Evolutionary conservation across 2,329 filamentous ascomycete genomes (phyloP), one percentile per base, ranked within the genome.

Genomic region (Neopestalotiopsis sp.): DNA sequence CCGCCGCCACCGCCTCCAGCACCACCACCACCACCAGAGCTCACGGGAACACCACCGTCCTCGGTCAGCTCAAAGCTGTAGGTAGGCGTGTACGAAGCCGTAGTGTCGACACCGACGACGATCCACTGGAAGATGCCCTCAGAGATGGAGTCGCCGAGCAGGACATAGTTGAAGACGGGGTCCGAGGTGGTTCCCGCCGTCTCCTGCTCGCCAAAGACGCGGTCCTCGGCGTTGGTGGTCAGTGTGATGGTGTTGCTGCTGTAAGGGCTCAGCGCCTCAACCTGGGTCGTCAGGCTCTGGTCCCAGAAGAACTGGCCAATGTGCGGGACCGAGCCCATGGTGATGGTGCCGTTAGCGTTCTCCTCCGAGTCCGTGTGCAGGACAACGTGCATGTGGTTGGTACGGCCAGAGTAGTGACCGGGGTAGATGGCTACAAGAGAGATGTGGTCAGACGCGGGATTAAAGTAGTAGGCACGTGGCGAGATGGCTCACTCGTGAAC

Each of bases 251-350:
- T 49, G 45, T 65, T 65, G 40, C 20, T 65, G 24, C 14, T 65
- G 45, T 65, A 65, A 4, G 64, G 64, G n/a, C 30, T 40, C 7
- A 49, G 38, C n/a, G 64, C 64, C 49, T 66, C 64, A 49, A 66
- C 64, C 5, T 20, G 71, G 28, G 74, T 73, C 71, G 88, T 84
- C 7, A 92, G 84, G 70, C 82, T 81, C 75, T 91, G 86, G 76
- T 91, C 88, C 76, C 90, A 89, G 83, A 89, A 92, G 65, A 90
- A 76, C 74, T 65, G 62, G 13, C 62, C 90, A 56, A 91, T 84
- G 79, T 92, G 89, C 63, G 79, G 81, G 13, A 83, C 82, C 69
- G 83, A 85, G 52, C 79, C 77, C 70, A 45, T 45, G 24, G 64
- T 38, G 20, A 88, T 86, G 67, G 85, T 86, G 74, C 86, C 73